Conservation (phyloP, 768 basidiomycete genomes). For the Inosperma sp. region DNA sequence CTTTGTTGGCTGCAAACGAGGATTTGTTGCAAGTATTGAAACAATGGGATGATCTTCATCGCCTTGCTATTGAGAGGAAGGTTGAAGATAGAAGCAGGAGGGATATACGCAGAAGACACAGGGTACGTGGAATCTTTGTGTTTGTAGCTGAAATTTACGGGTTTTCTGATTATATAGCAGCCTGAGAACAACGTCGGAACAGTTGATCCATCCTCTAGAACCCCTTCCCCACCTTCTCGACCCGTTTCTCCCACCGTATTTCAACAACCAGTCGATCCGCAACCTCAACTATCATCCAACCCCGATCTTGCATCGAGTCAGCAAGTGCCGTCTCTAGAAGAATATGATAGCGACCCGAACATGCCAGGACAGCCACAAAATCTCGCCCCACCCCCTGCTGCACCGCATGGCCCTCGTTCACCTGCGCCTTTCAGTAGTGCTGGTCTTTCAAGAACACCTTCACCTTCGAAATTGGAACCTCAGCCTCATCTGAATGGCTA, state of each 20-base stretch:
- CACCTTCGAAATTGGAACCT: conserved; percentile 42
- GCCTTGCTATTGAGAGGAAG: conserved; percentile 59
- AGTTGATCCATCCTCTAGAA: conserved; percentile 26
- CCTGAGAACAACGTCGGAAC: conserved; percentile 34
- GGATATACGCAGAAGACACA: conserved; percentile 61
- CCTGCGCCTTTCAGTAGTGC: conserved; percentile 36
- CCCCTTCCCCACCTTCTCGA: conserved; percentile 26
- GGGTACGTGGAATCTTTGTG: conserved; percentile 41
- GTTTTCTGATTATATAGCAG: conserved; percentile 13
- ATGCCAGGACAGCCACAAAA: conserved; percentile 16
- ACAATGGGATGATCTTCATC: conserved; percentile 74
- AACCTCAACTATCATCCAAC: conserved; percentile 3
- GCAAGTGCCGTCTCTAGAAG: conserved; percentile 5
- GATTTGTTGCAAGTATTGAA: conserved; percentile 63
- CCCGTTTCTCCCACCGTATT: conserved; percentile 28
- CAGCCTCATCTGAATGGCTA: conserved; percentile 22
- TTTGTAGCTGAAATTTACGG: conserved; percentile 11
- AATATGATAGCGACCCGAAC: conserved; percentile 12
- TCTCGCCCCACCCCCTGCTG: conserved; percentile 62
- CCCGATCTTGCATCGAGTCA: conserved; percentile 12
- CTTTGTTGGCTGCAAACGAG: conserved; percentile 69
- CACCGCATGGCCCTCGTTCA: conserved; percentile 68
- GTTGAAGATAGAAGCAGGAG: conserved; percentile 67
- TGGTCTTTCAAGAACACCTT: conserved; percentile 60
- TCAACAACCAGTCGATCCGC: conserved; percentile 5